Base-by-base conservation (phyloP, 31 red algal species). In the Asparagopsis taxiformis region DNA sequence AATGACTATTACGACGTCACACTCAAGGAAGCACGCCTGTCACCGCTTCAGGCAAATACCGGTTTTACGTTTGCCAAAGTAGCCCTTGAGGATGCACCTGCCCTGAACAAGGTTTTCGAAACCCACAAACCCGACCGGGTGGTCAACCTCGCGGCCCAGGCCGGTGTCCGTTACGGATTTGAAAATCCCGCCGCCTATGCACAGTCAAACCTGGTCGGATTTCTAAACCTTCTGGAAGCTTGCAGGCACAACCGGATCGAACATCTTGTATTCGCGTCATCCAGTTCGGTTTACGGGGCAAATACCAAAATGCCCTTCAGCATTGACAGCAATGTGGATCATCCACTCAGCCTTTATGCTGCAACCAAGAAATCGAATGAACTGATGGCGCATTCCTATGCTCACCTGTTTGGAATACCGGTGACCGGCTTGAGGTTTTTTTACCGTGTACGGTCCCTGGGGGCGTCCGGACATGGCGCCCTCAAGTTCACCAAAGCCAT, bases 361-460 rank as follows among this genome's bases (percentile, higher is more conserved):
- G 82, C 50, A 31, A 87, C 82, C 13, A 87, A 87, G 41, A 72
- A 66, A 21, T 29, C 71, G 2, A 84, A 87, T 32, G 82, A 87
- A 39, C 36, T 83, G 1, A 36, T 80, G 1, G 82, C 82, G 10
- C 61, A 84, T 22, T 36, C 79, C 26, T 87, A 87, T 39, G 38
- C 48, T 31, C 58, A 62, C 49, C 32, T 87, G 46, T 87, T 53
- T 39, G 72, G 61, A 3, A 26, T 87, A n/a, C 37, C 41, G 30
- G 20, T 69, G 62, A 82, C 51, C 28, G 75, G 75, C 16, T 48
- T 87, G 20, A 75, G 82, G n/a, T n/a, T 87, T 82, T 66, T 87
- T 87, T 70, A 87, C 82, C 6, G 82, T 87, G 1, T 87, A 87
- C 49, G 82, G 82, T 25, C 51, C 82, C 19, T 87, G 82, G 82